A percentile compares a stretch with the other conserved stretches of the same genome.
These are phyloP conservation scores for Geopyxis carbonaria DNA, from an alignment of 495 filamentous ascomycete species.

Conservation along the genomic window DNA sequence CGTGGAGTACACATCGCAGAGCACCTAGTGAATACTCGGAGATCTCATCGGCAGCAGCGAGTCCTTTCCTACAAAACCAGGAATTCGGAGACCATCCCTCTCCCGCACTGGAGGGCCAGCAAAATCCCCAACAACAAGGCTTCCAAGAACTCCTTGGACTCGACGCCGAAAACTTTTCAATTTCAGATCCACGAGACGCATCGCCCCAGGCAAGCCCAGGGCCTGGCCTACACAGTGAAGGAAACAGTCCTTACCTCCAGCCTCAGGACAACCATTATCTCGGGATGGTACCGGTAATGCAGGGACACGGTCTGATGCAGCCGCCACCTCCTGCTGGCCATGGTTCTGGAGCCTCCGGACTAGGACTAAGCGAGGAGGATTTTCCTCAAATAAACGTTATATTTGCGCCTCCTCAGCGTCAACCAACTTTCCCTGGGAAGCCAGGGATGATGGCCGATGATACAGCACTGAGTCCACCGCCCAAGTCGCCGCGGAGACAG, in stretches of 20 bases:
- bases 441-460: constrained; percentile 39
- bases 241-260: constrained; percentile 39
- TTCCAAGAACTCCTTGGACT: constrained; percentile 49
- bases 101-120: constrained; percentile 56
- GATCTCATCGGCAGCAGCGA: constrained; percentile 58
- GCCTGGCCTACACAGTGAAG: constrained; percentile 27
- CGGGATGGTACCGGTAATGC: constrained; percentile 33
- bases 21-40: constrained; percentile 86
- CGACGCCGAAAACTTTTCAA: constrained; percentile 44
- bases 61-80: constrained; percentile 59
- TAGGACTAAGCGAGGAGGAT: constrained; percentile 47
- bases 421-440: constrained; percentile 51
- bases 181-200: constrained; percentile 42
- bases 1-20: constrained; percentile 63
- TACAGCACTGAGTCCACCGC: constrained; percentile 70
- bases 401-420: constrained; percentile 59
- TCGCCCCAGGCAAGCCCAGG: constrained; percentile 19
- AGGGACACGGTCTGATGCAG: constrained; percentile 34
- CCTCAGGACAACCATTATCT: constrained; percentile 49
- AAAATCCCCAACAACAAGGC: constrained; percentile 33
- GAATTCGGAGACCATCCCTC: constrained; percentile 70
- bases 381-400: constrained; percentile 87
- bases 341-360: constrained; percentile 25
- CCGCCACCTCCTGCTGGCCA: constrained; percentile 32
- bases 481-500: constrained; percentile 48